Evolutionary conservation across 2,329 filamentous ascomycete species (phyloP).

Genomic region (Colletotrichum endophyticum): DNA sequence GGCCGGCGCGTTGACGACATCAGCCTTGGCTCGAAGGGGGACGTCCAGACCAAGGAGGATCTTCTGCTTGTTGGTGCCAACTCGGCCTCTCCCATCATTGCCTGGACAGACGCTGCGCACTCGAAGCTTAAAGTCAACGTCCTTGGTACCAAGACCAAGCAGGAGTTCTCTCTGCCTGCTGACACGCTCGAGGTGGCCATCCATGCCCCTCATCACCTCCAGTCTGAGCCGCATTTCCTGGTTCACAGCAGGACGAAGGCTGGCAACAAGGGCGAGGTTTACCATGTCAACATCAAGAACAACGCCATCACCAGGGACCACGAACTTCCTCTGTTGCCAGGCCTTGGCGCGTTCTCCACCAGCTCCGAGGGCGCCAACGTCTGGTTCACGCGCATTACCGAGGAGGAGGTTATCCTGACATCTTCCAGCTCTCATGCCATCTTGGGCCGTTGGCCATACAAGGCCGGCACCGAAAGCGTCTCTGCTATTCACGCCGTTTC

Average conservation of each 20-base stretch:
- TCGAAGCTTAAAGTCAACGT: slow-evolving; percentile 74
- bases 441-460: slow-evolving; percentile 74
- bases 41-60: slow-evolving; percentile 67
- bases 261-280: slow-evolving; percentile 84
- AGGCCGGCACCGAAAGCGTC: slow-evolving; percentile 44
- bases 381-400: slow-evolving; percentile 84
- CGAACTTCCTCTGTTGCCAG: slow-evolving; percentile 73
- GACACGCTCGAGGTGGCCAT: slow-evolving; percentile 62
- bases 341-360: slow-evolving; percentile 77
- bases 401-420: slow-evolving; percentile 74
- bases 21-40: slow-evolving; percentile 74
- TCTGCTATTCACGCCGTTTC: slow-evolving; percentile 72
- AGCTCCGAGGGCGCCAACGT: slow-evolving; percentile 81
- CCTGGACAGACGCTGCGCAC: slow-evolving; percentile 71
- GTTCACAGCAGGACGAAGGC: slow-evolving; percentile 76
- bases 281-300: slow-evolving; percentile 77
- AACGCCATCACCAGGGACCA: slow-evolving; percentile 78
- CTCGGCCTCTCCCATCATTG: slow-evolving; percentile 75
- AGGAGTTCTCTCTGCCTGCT: slow-evolving; percentile 56
- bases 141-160: slow-evolving; percentile 63
- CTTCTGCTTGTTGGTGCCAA: slow-evolving; percentile 80
- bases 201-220: slow-evolving; percentile 75
- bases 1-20: slow-evolving; percentile 77
- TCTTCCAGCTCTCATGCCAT: slow-evolving; percentile 80
- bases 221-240: slow-evolving; percentile 81